Evolutionary conservation across 2,329 filamentous ascomycete species (phyloP).

Genomic region (Penicillium sp.): DNA sequence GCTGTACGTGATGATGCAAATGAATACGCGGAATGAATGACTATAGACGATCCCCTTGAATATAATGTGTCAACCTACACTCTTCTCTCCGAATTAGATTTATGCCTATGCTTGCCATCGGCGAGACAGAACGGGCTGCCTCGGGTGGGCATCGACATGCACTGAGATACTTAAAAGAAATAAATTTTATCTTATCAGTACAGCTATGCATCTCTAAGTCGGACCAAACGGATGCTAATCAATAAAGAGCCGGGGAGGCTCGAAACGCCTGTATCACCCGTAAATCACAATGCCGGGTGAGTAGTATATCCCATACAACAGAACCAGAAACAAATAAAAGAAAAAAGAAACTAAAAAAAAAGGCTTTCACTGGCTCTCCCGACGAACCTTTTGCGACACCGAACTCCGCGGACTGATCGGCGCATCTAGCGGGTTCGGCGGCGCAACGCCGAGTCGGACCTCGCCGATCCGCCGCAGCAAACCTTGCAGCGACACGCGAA

Average conservation of each 20-base stretch:
- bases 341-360: background rate
- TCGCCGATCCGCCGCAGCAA: constrained; percentile 85
- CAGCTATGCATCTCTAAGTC: constrained; percentile 29
- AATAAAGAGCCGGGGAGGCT: constrained; percentile 4
- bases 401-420: constrained; percentile 42
- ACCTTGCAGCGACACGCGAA: constrained; percentile 76
- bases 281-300: constrained; percentile 28
- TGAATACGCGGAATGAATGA: background rate
- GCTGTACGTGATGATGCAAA: background rate
- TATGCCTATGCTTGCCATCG: too few relatives aligned
- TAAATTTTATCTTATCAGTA: constrained; percentile 29
- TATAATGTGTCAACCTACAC: too few relatives aligned
- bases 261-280: constrained; percentile 21
- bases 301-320: constrained; percentile 38
- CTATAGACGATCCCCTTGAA: background rate
- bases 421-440: constrained; percentile 28
- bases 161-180: too few relatives aligned
- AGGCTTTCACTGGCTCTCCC: constrained; percentile 29
- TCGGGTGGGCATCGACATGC: too few relatives aligned
- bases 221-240: constrained; percentile 10
- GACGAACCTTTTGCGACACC: constrained; percentile 37
- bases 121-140: too few relatives aligned
- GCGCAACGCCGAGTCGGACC: constrained; percentile 59
- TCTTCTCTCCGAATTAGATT: too few relatives aligned
- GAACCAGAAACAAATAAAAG: constrained; percentile 15